phyloP scores from a whole-genome alignment of 2,329 filamentous ascomycete genomes.

The Calonectria naviculata region DNA sequence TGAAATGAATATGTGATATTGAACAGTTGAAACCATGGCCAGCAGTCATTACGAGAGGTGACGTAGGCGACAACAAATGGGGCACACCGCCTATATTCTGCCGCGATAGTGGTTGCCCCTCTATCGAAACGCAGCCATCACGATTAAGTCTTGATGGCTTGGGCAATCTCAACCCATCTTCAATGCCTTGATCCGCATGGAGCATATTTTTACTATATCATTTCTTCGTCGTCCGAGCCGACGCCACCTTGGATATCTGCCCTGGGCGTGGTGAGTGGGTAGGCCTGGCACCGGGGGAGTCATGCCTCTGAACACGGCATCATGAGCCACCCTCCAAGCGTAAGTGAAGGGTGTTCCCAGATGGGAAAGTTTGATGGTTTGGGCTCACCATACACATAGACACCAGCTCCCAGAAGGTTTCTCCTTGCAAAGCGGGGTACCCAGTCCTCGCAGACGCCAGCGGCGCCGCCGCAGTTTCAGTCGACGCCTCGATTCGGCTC shows the following conservation, averaged over 20 bases:
- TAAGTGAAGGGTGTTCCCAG: slow-evolving; percentile 17
- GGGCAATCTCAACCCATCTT: not conserved
- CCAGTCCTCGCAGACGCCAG: slow-evolving; percentile 46
- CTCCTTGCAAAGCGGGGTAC: slow-evolving; percentile 48
- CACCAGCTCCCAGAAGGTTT: slow-evolving; percentile 53
- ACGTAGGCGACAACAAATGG: not conserved
- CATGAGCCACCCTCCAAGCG: slow-evolving; percentile 43
- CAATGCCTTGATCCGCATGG: not conserved
- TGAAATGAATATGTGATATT: not conserved
- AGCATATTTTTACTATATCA: not conserved
- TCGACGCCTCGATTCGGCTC: slow-evolving; percentile 53
- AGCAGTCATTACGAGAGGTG: not conserved
- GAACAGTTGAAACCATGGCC: not conserved
- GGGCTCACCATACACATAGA: slow-evolving; percentile 40
- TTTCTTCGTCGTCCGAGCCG: not conserved
- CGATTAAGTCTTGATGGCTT: not conserved
- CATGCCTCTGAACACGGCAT: slow-evolving; percentile 31
- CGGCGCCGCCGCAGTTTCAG: slow-evolving; percentile 46
- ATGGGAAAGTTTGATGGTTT: not conserved
- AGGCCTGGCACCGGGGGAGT: slow-evolving; percentile 2
- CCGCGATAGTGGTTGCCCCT: not conserved
- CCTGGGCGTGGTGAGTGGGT: slow-evolving; percentile 8
- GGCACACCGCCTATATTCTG: slow-evolving; percentile 24
- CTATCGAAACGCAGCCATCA: not conserved
- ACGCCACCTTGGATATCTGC: not conserved